These are phyloP conservation scores for Aspergillus steynii DNA, from an alignment of 495 filamentous ascomycete genomes.

Conservation along the genomic window DNA sequence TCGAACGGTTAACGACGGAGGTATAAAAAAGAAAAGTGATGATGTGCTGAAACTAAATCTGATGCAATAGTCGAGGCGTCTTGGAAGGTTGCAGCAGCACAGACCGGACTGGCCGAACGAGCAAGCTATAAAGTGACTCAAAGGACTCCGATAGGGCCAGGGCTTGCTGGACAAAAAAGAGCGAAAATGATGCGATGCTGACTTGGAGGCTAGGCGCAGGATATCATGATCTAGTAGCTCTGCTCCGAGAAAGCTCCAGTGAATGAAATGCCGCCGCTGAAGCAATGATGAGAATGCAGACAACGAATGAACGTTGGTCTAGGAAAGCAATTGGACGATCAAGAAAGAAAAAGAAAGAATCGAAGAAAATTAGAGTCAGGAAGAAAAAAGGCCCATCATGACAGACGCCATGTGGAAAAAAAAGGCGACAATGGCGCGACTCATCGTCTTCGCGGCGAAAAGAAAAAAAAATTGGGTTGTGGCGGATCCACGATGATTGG, in stretches of 20 bases:
- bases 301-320: background rate
- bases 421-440: background rate
- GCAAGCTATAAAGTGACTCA: background rate
- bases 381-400: slow-evolving; percentile 6
- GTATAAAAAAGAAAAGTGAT: slow-evolving; percentile 19
- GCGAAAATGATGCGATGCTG: slow-evolving; percentile 12
- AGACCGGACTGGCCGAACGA: background rate
- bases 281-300: background rate
- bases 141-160: slow-evolving; percentile 1
- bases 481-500: slow-evolving; percentile 7
- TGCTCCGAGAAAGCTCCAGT: background rate
- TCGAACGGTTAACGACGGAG: slow-evolving; percentile 23
- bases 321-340: background rate
- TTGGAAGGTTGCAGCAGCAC: background rate
- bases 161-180: slow-evolving; percentile 8
- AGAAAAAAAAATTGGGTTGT: background rate
- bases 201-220: background rate
- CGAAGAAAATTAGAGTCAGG: slow-evolving; percentile 1
- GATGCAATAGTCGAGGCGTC: slow-evolving; percentile 31
- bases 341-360: slow-evolving; percentile 1
- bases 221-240: slow-evolving; percentile 4
- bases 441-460: slow-evolving; percentile 1
- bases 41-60: slow-evolving; percentile 40
- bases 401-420: slow-evolving; percentile 7
- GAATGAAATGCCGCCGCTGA: background rate